Evolutionary conservation across 2,329 filamentous ascomycete species (phyloP), one percentile per base, ranked within the genome.

Genomic region (Penicillium sp.): DNA sequence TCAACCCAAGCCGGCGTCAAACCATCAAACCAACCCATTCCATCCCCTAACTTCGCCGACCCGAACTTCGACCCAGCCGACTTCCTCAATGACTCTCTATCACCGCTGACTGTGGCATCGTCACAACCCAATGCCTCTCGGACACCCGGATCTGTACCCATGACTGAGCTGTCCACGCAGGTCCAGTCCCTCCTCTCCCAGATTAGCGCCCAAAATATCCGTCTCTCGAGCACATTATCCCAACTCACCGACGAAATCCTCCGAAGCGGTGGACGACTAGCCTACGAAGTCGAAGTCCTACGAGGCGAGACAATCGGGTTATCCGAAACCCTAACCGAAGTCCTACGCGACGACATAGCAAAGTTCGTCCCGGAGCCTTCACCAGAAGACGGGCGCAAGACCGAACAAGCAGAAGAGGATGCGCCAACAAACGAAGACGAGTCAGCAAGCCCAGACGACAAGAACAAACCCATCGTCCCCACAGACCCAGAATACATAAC

Each of bases 161-260:
- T 96, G 47, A 80, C 88, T n/a, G 87, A 93, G 59, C 78, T 96
- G 51, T 92, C 91, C 2, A 82, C 87, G 0, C 90, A 92, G 70
- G 89, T 93, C 0, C 93, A 97, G 75, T 82, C 87, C 4, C 82
- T 95, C n/a, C 82, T 97, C 47, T 90, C 92, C 1, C 90, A 93
- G 69, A 85, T 97, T 69, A 95, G 90, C 70, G 89, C 91, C 9
- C 91, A 97, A 72, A 96, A 92, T 2, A 89, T 91, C 19, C 85
- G 92, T 46, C 80, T 97, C 8, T 91, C 92, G 15, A 86, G 83
- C 54, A 90, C 87, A 46, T 82, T 99, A 57, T 96, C 92, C 33
- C 88, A 93, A 69, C 81, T 97, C 59, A 97, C 94, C 12, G 93
- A 99, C 74, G 94, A 97, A 66, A 97, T 99, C 62, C 77, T 99